Base-by-base conservation (phyloP, 202 grass and related monocot genomes). In the Hordeum pubiflorum region DNA sequence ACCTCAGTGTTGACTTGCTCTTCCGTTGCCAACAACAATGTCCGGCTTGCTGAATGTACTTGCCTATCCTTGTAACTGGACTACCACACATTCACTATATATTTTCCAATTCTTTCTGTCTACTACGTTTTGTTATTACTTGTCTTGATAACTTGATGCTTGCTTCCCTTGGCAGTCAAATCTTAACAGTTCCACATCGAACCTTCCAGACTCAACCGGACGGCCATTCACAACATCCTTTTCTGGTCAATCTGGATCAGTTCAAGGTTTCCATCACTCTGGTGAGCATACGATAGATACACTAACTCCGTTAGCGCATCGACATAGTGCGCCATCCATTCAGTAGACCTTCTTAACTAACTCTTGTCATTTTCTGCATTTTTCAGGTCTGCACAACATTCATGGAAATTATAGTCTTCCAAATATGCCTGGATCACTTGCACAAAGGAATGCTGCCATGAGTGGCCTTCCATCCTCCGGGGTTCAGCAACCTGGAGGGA, bases 401-500 rank as follows among this genome's bases (percentile, higher is more conserved):
- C 96, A 95, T 81, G 92, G 82, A 83, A 95, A 70, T 90, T 95
- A 85, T 54, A 99, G 74, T 73, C 69, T 99, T 81, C 83, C 86
- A 90, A 98, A 90, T 82, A 90, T 96, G 89, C 74, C 96, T 57
- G 89, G 87, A 57, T 87, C 96, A 81, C 81, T 96, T 79, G 81
- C 89, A 79, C 90, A 91, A 77, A 88, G 92, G 63, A 95, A 99
- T 91, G 84, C 77, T 57, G 84, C 90, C 57, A 91, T 98, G 82
- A 86, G 92, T 81, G 92, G 90, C 57, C 87, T 91, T 56, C 85
- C 92, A 69, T 89, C 92, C 66, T 90, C 90, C 21, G 90, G 96
- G 62, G 78, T 99, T 93, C 96, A 93, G 36, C 96, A 95, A 60
- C 85, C 92, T 50, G 89, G 90, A 36, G 96, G 88, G 81, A 95